Evolutionary conservation across 1,284 basidiomycete genomes (phyloP).

Genomic region (Ceratobasidium sp.): DNA sequence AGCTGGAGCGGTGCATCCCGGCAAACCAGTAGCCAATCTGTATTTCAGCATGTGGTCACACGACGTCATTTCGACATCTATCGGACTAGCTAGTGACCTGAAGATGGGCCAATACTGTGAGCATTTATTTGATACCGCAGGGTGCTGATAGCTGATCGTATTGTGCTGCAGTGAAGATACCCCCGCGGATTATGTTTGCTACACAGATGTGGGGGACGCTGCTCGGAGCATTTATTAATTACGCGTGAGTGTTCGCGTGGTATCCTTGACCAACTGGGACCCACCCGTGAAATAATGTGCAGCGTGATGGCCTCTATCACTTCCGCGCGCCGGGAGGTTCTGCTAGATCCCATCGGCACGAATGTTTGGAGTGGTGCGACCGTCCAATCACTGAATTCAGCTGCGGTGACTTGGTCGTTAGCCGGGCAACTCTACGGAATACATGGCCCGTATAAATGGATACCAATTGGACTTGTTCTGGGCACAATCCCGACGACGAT

Average conservation of each 20-base stretch:
- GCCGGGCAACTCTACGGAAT: slow-evolving; percentile 70
- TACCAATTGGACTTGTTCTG: slow-evolving; percentile 67
- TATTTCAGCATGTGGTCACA: slow-evolving; percentile 64
- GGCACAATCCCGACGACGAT: slow-evolving; percentile 66
- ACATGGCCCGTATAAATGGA: slow-evolving; percentile 67
- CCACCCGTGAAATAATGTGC: background rate
- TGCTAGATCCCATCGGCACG: slow-evolving; percentile 67
- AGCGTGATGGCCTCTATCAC: slow-evolving; percentile 60
- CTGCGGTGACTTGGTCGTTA: slow-evolving; percentile 75
- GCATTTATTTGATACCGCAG: background rate
- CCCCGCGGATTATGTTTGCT: slow-evolving; percentile 76
- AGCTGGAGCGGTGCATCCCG: slow-evolving; percentile 71
- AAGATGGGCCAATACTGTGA: slow-evolving; percentile 78
- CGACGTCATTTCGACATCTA: slow-evolving; percentile 67
- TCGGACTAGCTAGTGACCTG: slow-evolving; percentile 68
- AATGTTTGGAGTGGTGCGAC: slow-evolving; percentile 72
- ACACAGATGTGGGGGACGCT: slow-evolving; percentile 77
- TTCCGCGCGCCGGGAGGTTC: slow-evolving; percentile 63
- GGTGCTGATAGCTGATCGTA: background rate
- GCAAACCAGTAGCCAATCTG: slow-evolving; percentile 74
- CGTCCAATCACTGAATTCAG: slow-evolving; percentile 68
- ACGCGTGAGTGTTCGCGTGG: slow-evolving; percentile 45
- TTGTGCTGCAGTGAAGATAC: slow-evolving; percentile 68
- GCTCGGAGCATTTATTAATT: slow-evolving; percentile 62
- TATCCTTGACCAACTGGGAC: background rate